Conservation (phyloP, 2,329 filamentous ascomycete species). For the Curvularia eragrostidis region DNA sequence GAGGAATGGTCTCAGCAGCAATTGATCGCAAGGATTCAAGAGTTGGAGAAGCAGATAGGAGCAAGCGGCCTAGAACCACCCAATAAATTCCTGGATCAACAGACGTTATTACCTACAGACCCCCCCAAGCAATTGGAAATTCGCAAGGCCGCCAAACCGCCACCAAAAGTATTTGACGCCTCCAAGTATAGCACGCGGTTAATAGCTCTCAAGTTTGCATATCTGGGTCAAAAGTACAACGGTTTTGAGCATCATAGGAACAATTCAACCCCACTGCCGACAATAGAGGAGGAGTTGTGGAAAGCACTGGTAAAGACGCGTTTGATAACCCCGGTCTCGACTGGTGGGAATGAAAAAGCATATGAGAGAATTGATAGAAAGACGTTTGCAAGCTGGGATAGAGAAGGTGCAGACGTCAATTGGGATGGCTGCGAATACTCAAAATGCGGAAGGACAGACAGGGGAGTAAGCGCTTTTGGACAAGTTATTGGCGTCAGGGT, state of each 20-base stretch:
- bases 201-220: constrained; percentile 92
- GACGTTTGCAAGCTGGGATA: constrained; percentile 47
- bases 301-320: constrained; percentile 83
- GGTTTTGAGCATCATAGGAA: constrained; percentile 87
- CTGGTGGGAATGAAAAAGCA: constrained; percentile 38
- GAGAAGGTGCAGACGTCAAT: constrained; percentile 62
- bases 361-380: constrained; percentile 34
- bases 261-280: constrained; percentile 72
- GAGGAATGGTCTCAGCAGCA: constrained; percentile 45
- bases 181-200: constrained; percentile 81
- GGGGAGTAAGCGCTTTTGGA: constrained; percentile 93
- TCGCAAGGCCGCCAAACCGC: constrained; percentile 44
- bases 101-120: neutral
- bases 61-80: neutral
- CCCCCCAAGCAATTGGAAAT: constrained; percentile 20
- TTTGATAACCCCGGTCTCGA: constrained; percentile 64
- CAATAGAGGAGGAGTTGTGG: constrained; percentile 93
- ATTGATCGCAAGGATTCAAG: constrained; percentile 43
- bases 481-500: constrained; percentile 88
- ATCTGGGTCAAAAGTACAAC: constrained; percentile 88
- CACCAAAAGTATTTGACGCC: constrained; percentile 70
- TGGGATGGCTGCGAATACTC: constrained; percentile 89
- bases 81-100: neutral
- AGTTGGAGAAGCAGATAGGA: constrained; percentile 36
- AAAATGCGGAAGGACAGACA: constrained; percentile 93